Evolutionary conservation across 495 filamentous ascomycete species (phyloP), one percentile per base, ranked within the genome.

Genomic region (Penicillium parvum): DNA sequence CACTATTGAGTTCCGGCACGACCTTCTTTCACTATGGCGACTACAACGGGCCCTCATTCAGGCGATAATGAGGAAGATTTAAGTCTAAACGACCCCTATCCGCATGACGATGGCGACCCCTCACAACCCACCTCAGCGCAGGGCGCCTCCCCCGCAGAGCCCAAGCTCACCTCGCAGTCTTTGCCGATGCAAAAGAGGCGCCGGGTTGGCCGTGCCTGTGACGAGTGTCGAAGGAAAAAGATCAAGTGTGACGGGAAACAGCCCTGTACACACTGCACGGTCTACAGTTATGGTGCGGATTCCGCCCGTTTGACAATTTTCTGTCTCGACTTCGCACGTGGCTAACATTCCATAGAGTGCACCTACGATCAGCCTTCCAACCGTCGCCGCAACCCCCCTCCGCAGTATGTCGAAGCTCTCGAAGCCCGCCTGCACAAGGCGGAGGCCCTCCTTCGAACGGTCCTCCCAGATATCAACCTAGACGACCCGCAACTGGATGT

Each of bases 231-330:
- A 34, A 75, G 92, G 52, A 98, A 98, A 67, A 98, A 98, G 66
- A 96, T 97, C 63, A 98, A 96, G 65, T 97, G 91, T 57, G 91
- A 96, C 59, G 92, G 92, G 43, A 95, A 95, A 67, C 90, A 96
- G 64, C 94, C 92, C 7, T 98, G 92, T 64, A 95, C 92, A 2
- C 92, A 96, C 64, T 98, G 92, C 66, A 94, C 89, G 5, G 88
- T 96, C 26, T 97, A 98, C 66, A 95, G 87, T 64, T 98, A 97
- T 73, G 92, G 92, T 98, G 77, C 66, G 78, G 32, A 14, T 32
- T 41, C 21, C 18, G 64, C 52, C 42, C 46, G 45, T 49, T 12
- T 33, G 21, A 33, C 22, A 18, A 15, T 16, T 37, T 21, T 42
- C 35, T 25, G 28, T 6, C n/a, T 39, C 22, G 17, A 19, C 20